Base-by-base conservation (phyloP, 1,139 yeast genomes). In the Pichia terricola region DNA sequence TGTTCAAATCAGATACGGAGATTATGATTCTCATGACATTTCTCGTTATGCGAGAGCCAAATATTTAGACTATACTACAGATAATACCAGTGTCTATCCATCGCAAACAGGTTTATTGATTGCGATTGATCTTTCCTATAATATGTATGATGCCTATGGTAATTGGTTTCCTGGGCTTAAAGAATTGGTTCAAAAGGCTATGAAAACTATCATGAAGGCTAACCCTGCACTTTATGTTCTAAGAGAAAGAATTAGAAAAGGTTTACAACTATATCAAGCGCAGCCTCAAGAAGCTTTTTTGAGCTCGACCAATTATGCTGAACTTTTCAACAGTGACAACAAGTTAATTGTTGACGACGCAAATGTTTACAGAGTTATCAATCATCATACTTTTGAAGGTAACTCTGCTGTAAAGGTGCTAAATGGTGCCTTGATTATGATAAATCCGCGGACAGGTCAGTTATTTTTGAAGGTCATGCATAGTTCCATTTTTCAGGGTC, bases 141-240 rank as follows among this genome's bases (percentile, higher is more conserved):
- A 91, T 62, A 85, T 88, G 82, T 88, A 86, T 59, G 96, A 88
- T 62, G 91, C 95, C 0, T 94, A 87, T 63, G 99, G 98, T 34
- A 88, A 87, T 56, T 94, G 98, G 97, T 85, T 91, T 67, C 91
- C 94, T 4, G 97, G 97, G 1, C 67, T 91, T 62, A 94, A 94
- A 61, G 87, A 89, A 4, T 69, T 94, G 57, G 70, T 91, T 68
- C 95, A 85, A 58, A 87, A 82, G 58, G 95, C 97, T 22, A 81
- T 94, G 95, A 75, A 77, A 50, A 94, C 94, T 45, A 85, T 94
- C 41, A 86, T 89, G 96, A 88, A 86, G 59, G 84, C 94, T 2
- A 91, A 91, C 55, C 97, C 98, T 0, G 95, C 98, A 0, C 64
- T 94, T 42, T 85, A 81, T 60, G 97, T 91, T 30, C 69, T 94